These are phyloP conservation scores for Glycine soja DNA, from an alignment of 306 rosid species.

Conservation along the genomic window DNA sequence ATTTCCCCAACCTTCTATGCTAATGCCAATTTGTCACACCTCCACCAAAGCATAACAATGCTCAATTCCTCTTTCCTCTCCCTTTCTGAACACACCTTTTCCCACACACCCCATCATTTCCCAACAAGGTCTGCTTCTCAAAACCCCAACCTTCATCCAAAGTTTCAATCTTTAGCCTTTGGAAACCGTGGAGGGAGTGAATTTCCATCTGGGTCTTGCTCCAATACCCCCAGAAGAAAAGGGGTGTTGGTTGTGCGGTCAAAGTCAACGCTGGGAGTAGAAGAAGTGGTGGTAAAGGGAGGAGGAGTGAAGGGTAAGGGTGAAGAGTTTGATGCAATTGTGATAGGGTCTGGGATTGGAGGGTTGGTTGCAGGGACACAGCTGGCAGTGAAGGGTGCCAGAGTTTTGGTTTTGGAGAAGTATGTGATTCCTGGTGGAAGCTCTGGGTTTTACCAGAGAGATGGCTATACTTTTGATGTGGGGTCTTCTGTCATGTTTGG, in stretches of 20 bases:
- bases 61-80: slow-evolving; percentile 50
- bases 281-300: slow-evolving; percentile 52
- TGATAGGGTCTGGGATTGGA: slow-evolving; percentile 96
- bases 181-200: neutral
- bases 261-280: slow-evolving; percentile 50
- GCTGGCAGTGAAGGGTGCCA: slow-evolving; percentile 91
- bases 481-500: slow-evolving; percentile 99
- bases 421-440: slow-evolving; percentile 99
- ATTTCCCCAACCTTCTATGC: neutral
- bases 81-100: slow-evolving; percentile 41
- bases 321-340: slow-evolving; percentile 77
- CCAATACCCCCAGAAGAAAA: slow-evolving; percentile 33
- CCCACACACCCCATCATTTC: slow-evolving; percentile 39
- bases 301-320: slow-evolving; percentile 40
- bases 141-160: slow-evolving; percentile 29
- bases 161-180: slow-evolving; percentile 46
- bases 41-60: slow-evolving; percentile 20
- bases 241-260: slow-evolving; percentile 49
- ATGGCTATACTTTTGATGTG: slow-evolving; percentile 94
- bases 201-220: slow-evolving; percentile 39
- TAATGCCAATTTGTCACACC: neutral
- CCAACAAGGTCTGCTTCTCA: slow-evolving; percentile 25
- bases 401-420: slow-evolving; percentile 91
- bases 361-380: slow-evolving; percentile 94
- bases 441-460: slow-evolving; percentile 86